These are phyloP conservation scores for Pichia sp. DNA, from an alignment of 1,139 yeast genomes.

Conservation along the genomic window DNA sequence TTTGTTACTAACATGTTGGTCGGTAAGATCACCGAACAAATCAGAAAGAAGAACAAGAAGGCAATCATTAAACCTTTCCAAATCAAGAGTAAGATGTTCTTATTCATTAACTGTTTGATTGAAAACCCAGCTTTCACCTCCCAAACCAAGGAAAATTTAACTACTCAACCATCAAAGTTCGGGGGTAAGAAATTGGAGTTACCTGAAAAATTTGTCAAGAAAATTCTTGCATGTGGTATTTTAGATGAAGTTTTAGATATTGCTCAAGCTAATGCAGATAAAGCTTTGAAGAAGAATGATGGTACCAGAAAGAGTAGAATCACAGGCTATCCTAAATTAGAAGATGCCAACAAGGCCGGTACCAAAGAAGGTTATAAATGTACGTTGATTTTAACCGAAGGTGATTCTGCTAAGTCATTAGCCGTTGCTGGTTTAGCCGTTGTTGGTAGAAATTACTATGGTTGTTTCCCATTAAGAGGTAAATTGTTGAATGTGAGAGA, in stretches of 20 bases:
- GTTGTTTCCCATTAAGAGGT: slow-evolving; percentile 95
- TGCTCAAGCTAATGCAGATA: slow-evolving; percentile 85
- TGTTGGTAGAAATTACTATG: slow-evolving; percentile 94
- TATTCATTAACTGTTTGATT: slow-evolving; percentile 88
- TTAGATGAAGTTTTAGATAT: slow-evolving; percentile 80
- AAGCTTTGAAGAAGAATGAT: slow-evolving; percentile 86
- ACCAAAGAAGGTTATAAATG: slow-evolving; percentile 90
- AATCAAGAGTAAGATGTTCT: slow-evolving; percentile 84
- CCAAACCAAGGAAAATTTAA: slow-evolving; percentile 94
- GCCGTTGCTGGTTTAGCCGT: slow-evolving; percentile 96
- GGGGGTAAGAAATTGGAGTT: slow-evolving; percentile 76
- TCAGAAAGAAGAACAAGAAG: slow-evolving; percentile 73
- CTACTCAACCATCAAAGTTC: slow-evolving; percentile 85
- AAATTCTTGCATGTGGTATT: slow-evolving; percentile 74
- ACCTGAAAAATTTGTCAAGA: slow-evolving; percentile 73
- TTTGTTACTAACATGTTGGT: slow-evolving; percentile 84
- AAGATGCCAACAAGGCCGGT: slow-evolving; percentile 97
- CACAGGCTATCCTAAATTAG: slow-evolving; percentile 86
- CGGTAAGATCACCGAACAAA: slow-evolving; percentile 65
- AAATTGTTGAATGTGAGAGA: slow-evolving; percentile 94
- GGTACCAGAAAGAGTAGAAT: slow-evolving; percentile 83
- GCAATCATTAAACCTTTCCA: slow-evolving; percentile 85
- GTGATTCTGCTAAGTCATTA: slow-evolving; percentile 92
- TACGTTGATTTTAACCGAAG: slow-evolving; percentile 93
- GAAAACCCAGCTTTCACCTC: slow-evolving; percentile 98